phyloP scores from a whole-genome alignment of 2,329 filamentous ascomycete genomes.

The Calonectria leucothoes region DNA sequence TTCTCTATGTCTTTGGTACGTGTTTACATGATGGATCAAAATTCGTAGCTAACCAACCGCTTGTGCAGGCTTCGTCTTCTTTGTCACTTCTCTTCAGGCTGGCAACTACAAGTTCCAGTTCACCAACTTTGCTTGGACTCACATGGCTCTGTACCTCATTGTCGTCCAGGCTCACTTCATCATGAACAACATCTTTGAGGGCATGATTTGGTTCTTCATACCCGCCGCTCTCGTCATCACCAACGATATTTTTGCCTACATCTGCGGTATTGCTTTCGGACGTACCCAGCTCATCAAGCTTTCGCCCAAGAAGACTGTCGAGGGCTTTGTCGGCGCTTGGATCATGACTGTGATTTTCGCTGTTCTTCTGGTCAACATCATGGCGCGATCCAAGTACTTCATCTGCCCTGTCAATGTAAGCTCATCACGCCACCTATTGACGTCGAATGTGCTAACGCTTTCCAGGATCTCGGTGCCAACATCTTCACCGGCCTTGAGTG shows the following conservation, averaged over 20 bases:
- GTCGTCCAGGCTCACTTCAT: constrained; percentile 98
- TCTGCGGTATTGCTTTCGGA: constrained; percentile 97
- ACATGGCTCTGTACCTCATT: constrained; percentile 98
- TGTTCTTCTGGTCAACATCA: constrained; percentile 81
- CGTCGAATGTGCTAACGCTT: not conserved
- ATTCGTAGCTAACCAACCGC: constrained; percentile 33
- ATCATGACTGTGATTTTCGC: constrained; percentile 92
- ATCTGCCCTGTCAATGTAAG: constrained; percentile 91
- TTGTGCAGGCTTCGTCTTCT: constrained; percentile 90
- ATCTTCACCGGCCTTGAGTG: constrained; percentile 92
- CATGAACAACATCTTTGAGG: constrained; percentile 99
- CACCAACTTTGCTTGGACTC: constrained; percentile 98
- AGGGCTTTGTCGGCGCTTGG: constrained; percentile 97
- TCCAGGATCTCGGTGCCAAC: constrained; percentile 87
- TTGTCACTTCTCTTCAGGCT: constrained; percentile 93
- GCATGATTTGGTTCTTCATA: constrained; percentile 99
- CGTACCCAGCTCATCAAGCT: constrained; percentile 97
- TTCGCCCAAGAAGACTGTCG: constrained; percentile 98
- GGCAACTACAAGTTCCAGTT: constrained; percentile 99
- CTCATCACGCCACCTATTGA: not conserved
- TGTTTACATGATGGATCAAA: constrained; percentile 21
- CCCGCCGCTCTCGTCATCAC: constrained; percentile 95
- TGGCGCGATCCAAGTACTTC: constrained; percentile 95
- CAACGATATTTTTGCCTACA: constrained; percentile 98
- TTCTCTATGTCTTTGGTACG: constrained; percentile 96